Conservation (phyloP, 108 stramenopile genomes). For the Cyclostephanos invisitatus region DNA sequence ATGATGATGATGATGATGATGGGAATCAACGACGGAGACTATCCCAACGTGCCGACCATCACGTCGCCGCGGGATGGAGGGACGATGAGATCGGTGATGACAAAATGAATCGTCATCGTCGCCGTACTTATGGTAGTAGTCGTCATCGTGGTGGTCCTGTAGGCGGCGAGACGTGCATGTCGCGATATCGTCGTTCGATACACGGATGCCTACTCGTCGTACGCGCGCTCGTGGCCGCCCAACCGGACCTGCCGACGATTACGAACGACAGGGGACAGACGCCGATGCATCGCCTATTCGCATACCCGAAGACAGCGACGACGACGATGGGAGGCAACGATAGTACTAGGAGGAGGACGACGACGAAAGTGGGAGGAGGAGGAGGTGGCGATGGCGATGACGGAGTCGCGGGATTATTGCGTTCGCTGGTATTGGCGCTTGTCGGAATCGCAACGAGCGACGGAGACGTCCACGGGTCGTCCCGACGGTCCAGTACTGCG, state of each 20-base stretch:
- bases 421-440: too few species aligned
- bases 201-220: background rate
- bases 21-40: too few species aligned
- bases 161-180: too few species aligned
- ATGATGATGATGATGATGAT: too few species aligned
- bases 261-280: conserved; percentile 44
- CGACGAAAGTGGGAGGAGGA: background rate
- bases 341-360: background rate
- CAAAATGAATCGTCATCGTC: too few species aligned
- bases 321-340: background rate
- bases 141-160: too few species aligned
- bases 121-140: too few species aligned
- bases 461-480: background rate
- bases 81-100: too few species aligned
- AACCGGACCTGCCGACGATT: conserved; percentile 26
- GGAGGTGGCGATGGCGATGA: too few species aligned
- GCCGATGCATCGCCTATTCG: conserved; percentile 44
- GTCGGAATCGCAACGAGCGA: background rate
- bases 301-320: conserved; percentile 11
- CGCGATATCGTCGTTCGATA: background rate
- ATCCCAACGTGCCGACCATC: too few species aligned
- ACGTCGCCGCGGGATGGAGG: too few species aligned
- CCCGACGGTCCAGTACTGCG: background rate
- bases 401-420: too few species aligned
- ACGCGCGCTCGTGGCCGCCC: conserved; percentile 3